Conservation (phyloP, 2,329 filamentous ascomycete genomes). For the Xylaria multiplex region DNA sequence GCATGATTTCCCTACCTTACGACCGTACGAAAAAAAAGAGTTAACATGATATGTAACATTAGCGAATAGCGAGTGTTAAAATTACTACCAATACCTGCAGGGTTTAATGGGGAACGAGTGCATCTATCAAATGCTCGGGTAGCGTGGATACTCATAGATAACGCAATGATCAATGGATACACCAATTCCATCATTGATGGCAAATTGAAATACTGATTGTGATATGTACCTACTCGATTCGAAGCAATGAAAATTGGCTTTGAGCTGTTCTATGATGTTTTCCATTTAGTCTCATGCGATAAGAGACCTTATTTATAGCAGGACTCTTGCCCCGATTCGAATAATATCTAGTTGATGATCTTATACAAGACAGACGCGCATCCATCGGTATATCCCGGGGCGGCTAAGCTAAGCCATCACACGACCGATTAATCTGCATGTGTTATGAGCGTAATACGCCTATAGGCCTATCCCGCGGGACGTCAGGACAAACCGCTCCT, state of each 20-base stretch:
- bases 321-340: neutral
- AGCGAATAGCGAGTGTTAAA: slow-evolving; percentile 19
- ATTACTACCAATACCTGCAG: slow-evolving; percentile 7
- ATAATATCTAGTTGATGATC: slow-evolving; percentile 1
- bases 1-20: neutral
- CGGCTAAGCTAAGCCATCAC: slow-evolving; percentile 18
- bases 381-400: slow-evolving; percentile 4
- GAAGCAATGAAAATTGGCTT: neutral
- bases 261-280: neutral
- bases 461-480: slow-evolving; percentile 14
- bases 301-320: too few relatives aligned
- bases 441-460: slow-evolving; percentile 1
- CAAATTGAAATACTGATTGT: neutral
- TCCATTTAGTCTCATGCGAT: neutral
- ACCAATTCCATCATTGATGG: slow-evolving; percentile 1
- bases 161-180: slow-evolving; percentile 31
- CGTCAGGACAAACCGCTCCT: slow-evolving; percentile 20
- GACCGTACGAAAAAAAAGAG: slow-evolving; percentile 7
- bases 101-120: neutral
- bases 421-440: neutral
- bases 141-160: neutral
- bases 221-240: slow-evolving; percentile 1
- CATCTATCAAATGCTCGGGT: slow-evolving; percentile 15
- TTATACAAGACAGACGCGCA: neutral
- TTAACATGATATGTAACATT: slow-evolving; percentile 29